These are phyloP conservation scores for Aspergillus fijiensis DNA, from an alignment of 2,329 filamentous ascomycete genomes.

Conservation along the genomic window DNA sequence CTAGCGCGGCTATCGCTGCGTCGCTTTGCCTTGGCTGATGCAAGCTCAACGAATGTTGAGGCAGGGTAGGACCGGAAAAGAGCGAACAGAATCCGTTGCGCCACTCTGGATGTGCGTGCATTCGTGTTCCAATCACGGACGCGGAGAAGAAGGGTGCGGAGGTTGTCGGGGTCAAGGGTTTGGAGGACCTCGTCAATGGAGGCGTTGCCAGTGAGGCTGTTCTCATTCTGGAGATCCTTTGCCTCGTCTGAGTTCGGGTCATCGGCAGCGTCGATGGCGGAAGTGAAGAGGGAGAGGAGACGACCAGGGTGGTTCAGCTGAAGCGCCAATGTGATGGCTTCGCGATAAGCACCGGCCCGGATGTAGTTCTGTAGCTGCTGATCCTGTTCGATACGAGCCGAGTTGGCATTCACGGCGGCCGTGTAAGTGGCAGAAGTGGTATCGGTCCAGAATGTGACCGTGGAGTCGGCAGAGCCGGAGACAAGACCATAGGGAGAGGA, in stretches of 20 bases:
- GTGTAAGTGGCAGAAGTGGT: conserved; percentile 78
- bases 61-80: conserved; percentile 80
- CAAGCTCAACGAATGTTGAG: conserved; percentile 70
- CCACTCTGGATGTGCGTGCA: conserved; percentile 77
- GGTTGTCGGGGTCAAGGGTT: conserved; percentile 77
- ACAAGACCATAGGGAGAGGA: conserved; percentile 66
- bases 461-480: conserved; percentile 88
- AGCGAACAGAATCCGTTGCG: conserved; percentile 79
- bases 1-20: conserved; percentile 39
- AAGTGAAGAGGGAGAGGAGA: conserved; percentile 78
- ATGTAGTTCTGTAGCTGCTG: conserved; percentile 94
- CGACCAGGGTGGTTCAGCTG: conserved; percentile 92
- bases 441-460: conserved; percentile 93
- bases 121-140: conserved; percentile 98
- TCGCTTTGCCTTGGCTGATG: conserved; percentile 36
- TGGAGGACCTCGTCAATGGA: conserved; percentile 79
- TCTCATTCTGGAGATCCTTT: conserved; percentile 27
- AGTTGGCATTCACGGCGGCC: conserved; percentile 69
- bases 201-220: conserved; percentile 46
- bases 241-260: conserved; percentile 45
- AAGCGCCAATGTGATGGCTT: conserved; percentile 87
- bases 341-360: conserved; percentile 79
- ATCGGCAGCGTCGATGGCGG: conserved; percentile 73
- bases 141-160: conserved; percentile 77
- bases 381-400: conserved; percentile 85